Percentiles rank a stretch among this genome's conserved stretches.
Conservation (phyloP, 2,329 filamentous ascomycete genomes). For the Conoideocrella luteorostrata region DNA sequence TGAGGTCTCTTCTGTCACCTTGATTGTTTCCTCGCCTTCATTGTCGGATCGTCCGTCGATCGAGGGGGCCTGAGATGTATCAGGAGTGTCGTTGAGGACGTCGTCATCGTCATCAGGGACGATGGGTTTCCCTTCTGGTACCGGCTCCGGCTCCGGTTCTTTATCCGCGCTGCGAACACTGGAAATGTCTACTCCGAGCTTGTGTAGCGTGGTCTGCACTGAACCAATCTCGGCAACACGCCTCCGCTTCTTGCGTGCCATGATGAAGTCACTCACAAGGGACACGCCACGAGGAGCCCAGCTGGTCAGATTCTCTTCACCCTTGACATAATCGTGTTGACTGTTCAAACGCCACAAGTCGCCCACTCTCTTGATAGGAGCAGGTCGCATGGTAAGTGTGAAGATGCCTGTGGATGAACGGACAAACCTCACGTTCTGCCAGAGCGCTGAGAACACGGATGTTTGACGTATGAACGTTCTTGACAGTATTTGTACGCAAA, state of each 20-base stretch:
- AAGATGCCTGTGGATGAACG: slow-evolving; percentile 84
- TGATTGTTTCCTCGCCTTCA: slow-evolving; percentile 16
- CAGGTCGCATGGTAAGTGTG: slow-evolving; percentile 76
- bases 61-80: slow-evolving; percentile 39
- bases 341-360: slow-evolving; percentile 97
- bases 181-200: slow-evolving; percentile 44
- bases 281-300: slow-evolving; percentile 91
- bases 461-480: slow-evolving; percentile 79
- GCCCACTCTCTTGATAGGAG: slow-evolving; percentile 82
- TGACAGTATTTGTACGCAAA: slow-evolving; percentile 77
- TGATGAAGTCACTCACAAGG: slow-evolving; percentile 80
- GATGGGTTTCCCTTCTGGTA: slow-evolving; percentile 30
- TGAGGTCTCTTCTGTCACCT: slow-evolving; percentile 13
- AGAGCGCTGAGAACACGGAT: slow-evolving; percentile 81
- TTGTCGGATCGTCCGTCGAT: slow-evolving; percentile 22
- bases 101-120: slow-evolving; percentile 52
- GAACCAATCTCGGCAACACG: slow-evolving; percentile 76
- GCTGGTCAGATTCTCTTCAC: slow-evolving; percentile 75
- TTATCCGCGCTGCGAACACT: slow-evolving; percentile 24
- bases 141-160: slow-evolving; percentile 30
- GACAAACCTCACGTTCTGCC: slow-evolving; percentile 77
- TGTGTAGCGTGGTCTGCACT: slow-evolving; percentile 59
- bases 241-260: slow-evolving; percentile 63
- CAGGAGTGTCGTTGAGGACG: slow-evolving; percentile 51
- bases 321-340: slow-evolving; percentile 90